Base-by-base conservation (phyloP, 202 grass and related monocot genomes). In the Cymbopogon flexuosus region DNA sequence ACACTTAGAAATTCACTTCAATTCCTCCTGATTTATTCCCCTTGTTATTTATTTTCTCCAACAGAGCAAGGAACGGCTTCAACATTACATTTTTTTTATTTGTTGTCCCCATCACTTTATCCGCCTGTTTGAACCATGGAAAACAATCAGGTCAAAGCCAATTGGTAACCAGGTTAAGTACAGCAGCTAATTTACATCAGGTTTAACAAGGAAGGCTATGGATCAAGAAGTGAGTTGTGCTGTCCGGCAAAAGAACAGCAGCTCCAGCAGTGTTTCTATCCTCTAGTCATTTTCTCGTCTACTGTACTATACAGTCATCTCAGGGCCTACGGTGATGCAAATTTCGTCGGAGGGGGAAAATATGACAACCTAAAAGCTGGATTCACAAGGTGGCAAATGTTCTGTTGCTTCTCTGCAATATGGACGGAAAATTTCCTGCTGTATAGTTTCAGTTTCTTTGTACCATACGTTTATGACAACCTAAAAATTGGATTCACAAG, bases 221-320 rank as follows among this genome's bases (percentile, higher is more conserved):
- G 65, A 62, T 84, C 59, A 73, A 56, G 64, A 84, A 79, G 54
- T 19, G 18, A 81, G 52, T 21, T 76, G 23, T 23, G 22, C 40
- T 69, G 4, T 23, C 58, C 63, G 57, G 16, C 21, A 71, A 71
- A 70, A 59, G 37, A 72, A 52, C 29, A 31, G 1, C 73, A 62
- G 14, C 36, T 76, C 56, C n/a, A 45, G 43, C 45, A 46, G 54
- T 76, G 33, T 8, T 15, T 63, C 21, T 76, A 39, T 8, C 47
- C 15, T 30, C 14, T 82, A 76, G 41, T 61, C 34, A 22, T 31
- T 77, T 77, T 45, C 58, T 72, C 39, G 41, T 54, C 81, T 74
- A 46, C 36, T 73, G 37, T 76, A 29, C 73, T 42, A 74, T 74
- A 68, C 61, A 74, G 56, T 8, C 49, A 68, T 46, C 56, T 77